Base-by-base conservation (phyloP, 192 early-diverging fungal species). In the Glomus cerebriforme region DNA sequence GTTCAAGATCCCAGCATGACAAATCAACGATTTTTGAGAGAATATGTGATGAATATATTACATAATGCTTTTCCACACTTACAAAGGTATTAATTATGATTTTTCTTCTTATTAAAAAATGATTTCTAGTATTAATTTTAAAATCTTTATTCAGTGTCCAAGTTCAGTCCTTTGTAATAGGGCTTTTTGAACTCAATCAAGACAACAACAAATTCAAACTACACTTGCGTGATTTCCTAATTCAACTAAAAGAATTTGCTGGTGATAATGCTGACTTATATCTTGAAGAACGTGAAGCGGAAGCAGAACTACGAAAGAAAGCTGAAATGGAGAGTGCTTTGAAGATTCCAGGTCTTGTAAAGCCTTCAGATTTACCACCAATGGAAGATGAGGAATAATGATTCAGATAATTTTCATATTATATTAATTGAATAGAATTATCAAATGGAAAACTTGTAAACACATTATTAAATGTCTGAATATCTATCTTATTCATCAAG, bases 201-300 rank as follows among this genome's bases (percentile, higher is more conserved):
- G 94, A 97, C 65, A 83, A 88, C 69, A 86, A 91, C 62, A 91
- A 91, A 83, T 99, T 99, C 89, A 97, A 96, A 86, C 85, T 91
- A 63, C 94, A 97, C 62, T 86, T 99, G 79, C 92, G 98, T 84
- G 98, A 99, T 86, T 99, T 98, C 85, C 87, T 98, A 82, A 96
- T 96, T 73, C 92, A 93, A 82, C 83, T 96, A 73, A 92, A 96
- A 85, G 97, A 99, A 87, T 99, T 98, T 89, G 89, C 93, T 15
- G 95, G 92, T 27, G 95, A 93, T 66, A 93, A 94, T 75, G 88
- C 91, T 47, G 93, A 93, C 45, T 82, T 98, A 65, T 98, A 89
- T 82, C 85, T 96, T 80, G 95, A 96, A 73, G 97, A 98, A 81
- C 89, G 93, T 75, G 98, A 99, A 86, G 89, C 88, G 34, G 95